A percentile compares a stretch with the other conserved stretches of the same genome.
phyloP scores from a whole-genome alignment of 169 alveolate genomes.

The Condylostoma magnum region DNA sequence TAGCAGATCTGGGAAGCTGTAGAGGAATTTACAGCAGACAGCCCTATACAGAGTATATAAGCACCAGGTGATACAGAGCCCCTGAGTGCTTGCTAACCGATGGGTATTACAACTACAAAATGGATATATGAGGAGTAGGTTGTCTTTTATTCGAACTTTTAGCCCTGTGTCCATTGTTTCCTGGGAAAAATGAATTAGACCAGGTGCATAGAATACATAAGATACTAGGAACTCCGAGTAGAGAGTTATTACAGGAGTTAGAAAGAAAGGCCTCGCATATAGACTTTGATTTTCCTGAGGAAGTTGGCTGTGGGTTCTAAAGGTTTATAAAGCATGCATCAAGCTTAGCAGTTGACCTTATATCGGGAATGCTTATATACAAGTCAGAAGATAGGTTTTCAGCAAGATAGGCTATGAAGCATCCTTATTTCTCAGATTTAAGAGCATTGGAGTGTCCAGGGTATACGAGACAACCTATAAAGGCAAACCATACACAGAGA shows the following conservation, averaged over 20 bases:
- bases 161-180: constrained; percentile 82
- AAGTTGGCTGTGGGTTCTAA: constrained; percentile 59
- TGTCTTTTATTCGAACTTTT: constrained; percentile 83
- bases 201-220: constrained; percentile 77
- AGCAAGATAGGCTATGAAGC: constrained; percentile 83
- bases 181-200: constrained; percentile 86
- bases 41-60: constrained; percentile 89
- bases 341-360: constrained; percentile 61
- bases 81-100: constrained; percentile 91
- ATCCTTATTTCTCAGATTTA: constrained; percentile 41
- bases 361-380: constrained; percentile 59
- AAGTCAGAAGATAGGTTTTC: constrained; percentile 87
- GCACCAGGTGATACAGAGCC: constrained; percentile 91
- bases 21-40: constrained; percentile 78
- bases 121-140: constrained; percentile 91
- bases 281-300: constrained; percentile 74
- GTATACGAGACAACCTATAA: no score
- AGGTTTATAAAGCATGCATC: constrained; percentile 58
- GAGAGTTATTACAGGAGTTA: constrained; percentile 72
- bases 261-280: constrained; percentile 52
- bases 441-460: constrained; percentile 15
- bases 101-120: constrained; percentile 88
- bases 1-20: constrained; percentile 88
- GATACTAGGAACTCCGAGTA: constrained; percentile 79
- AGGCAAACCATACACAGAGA: no score